phyloP scores from a whole-genome alignment of 139 green algal genomes.

The Axilococcus clingmanii region DNA sequence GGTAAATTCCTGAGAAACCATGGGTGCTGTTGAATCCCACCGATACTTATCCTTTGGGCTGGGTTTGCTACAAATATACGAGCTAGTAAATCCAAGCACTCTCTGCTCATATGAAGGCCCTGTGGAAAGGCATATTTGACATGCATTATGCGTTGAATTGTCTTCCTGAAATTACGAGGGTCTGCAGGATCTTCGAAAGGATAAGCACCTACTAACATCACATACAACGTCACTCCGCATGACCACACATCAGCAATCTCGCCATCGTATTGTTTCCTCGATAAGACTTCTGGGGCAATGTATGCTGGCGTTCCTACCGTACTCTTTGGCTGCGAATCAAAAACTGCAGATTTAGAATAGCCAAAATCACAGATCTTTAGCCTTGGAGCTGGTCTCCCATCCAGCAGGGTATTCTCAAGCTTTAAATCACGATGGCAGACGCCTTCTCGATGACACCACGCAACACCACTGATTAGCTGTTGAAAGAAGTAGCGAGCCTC shows the following conservation, averaged over 20 bases:
- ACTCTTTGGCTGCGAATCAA: conserved; percentile 92
- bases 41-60: conserved; percentile 67
- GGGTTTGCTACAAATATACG: conserved; percentile 79
- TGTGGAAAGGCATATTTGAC: conserved; percentile 77
- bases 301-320: conserved; percentile 99
- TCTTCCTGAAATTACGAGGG: conserved; percentile 96
- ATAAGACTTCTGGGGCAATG: conserved; percentile 92
- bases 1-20: conserved; percentile 92
- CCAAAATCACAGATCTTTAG: conserved; percentile 99
- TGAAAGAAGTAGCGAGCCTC: conserved; percentile 99
- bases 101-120: conserved; percentile 55
- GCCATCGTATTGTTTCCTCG: conserved; percentile 79
- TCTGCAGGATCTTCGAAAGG: conserved; percentile 95
- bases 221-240: conserved; percentile 96
- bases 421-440: conserved; percentile 97
- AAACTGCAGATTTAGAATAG: conserved; percentile 45
- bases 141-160: conserved; percentile 91
- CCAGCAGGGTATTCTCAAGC: conserved; percentile 96
- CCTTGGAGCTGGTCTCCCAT: conserved; percentile 64
- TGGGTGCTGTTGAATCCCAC: conserved; percentile 73
- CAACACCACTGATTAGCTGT: conserved; percentile 91
- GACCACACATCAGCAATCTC: conserved; percentile 96
- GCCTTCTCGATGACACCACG: conserved; percentile 85
- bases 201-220: conserved; percentile 97
- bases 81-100: conserved; percentile 79